Percentiles rank a stretch among this genome's conserved stretches.
Evolutionary conservation across 768 basidiomycete genomes (phyloP).

Genomic region (Phylloporus rhodoxanthus): DNA sequence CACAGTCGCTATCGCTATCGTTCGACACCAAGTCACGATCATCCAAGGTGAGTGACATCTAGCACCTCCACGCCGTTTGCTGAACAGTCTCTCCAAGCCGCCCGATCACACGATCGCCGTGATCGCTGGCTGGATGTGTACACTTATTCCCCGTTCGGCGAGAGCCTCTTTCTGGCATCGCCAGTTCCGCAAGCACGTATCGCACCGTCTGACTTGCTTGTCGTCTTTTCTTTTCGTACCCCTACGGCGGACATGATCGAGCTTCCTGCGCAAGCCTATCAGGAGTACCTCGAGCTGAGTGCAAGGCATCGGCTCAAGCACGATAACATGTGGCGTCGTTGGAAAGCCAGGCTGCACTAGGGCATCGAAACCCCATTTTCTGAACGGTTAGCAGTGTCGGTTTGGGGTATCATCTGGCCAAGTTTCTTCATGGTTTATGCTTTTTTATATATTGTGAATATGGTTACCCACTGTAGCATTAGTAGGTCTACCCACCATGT

Average conservation of each 20-base stretch:
- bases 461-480: conserved; percentile 4
- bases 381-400: background rate
- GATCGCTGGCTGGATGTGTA: conserved; percentile 64
- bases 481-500: conserved; percentile 8
- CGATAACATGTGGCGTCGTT: conserved; percentile 54
- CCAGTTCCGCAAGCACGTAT: conserved; percentile 60
- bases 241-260: conserved; percentile 53
- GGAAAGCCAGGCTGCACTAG: conserved; percentile 31
- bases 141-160: conserved; percentile 59
- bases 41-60: conserved; percentile 48
- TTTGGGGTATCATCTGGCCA: background rate
- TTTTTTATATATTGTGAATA: conserved; percentile 2
- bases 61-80: background rate
- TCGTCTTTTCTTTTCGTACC: conserved; percentile 40
- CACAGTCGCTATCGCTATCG: conserved; percentile 61
- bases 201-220: conserved; percentile 50
- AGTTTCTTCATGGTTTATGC: conserved; percentile 1
- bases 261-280: conserved; percentile 53
- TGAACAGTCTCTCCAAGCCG: conserved; percentile 35
- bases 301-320: conserved; percentile 48
- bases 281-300: conserved; percentile 50
- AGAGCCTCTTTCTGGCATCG: conserved; percentile 59
- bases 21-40: conserved; percentile 61
- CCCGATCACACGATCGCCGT: conserved; percentile 46
- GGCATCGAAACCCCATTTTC: background rate